Evolutionary conservation across 345 rosid genomes (phyloP).

Genomic region (Eucalyptus leucophloia): DNA sequence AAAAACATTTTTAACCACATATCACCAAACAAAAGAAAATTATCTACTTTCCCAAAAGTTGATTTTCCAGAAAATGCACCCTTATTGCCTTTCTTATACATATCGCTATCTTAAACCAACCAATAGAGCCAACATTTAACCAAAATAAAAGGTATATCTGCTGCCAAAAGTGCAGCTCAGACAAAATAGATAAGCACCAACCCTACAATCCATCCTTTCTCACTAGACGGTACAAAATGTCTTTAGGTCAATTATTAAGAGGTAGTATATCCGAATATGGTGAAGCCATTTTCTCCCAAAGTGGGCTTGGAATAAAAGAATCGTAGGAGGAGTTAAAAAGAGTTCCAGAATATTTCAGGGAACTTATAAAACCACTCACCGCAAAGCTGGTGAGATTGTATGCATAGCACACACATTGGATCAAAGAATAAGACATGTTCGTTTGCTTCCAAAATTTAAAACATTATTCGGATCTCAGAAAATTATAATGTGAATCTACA

Average conservation of each 20-base stretch:
- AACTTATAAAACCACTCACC: not conserved
- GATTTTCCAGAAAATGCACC: too few relatives aligned
- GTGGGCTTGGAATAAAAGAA: not conserved
- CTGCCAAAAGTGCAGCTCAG: not conserved
- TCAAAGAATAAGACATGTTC: not conserved
- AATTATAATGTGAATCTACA: rapidly evolving
- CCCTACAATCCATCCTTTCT: too few relatives aligned
- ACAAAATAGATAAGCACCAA: too few relatives aligned
- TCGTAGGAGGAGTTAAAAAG: rapidly evolving
- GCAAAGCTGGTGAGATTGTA: not conserved
- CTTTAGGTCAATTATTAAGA: too few relatives aligned
- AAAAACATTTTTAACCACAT: too few relatives aligned
- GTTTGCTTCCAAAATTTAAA: not conserved
- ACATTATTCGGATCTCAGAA: not conserved
- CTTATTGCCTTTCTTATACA: too few relatives aligned
- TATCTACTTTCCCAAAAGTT: too few relatives aligned
- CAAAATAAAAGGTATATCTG: too few relatives aligned
- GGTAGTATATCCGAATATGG: not conserved
- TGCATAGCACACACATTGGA: not conserved
- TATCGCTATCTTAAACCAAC: too few relatives aligned
- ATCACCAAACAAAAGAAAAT: too few relatives aligned
- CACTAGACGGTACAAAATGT: too few relatives aligned
- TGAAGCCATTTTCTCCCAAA: not conserved
- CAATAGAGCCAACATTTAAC: not conserved
- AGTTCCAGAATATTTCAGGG: not conserved